phyloP scores from a whole-genome alignment of 164 flowering plant genomes.

The Dillenia suffruticosa region DNA sequence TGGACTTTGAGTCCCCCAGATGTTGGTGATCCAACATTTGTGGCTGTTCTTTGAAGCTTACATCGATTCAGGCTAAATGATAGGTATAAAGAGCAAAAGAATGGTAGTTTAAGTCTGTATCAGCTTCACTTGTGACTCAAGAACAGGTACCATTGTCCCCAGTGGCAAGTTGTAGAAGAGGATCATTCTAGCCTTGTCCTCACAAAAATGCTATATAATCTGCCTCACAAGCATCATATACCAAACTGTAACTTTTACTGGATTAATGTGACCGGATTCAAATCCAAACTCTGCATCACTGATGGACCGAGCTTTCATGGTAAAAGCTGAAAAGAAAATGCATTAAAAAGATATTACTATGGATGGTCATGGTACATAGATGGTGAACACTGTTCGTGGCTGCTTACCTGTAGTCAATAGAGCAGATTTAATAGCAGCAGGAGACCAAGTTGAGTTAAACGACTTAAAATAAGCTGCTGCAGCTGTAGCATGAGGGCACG shows the following conservation, averaged over 20 bases:
- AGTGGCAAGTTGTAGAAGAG: not conserved
- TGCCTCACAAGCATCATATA: conserved; percentile 5
- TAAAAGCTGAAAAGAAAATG: not conserved
- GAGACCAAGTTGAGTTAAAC: conserved; percentile 33
- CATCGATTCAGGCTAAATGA: too few species aligned
- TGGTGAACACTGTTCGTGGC: not conserved
- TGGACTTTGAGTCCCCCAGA: not conserved
- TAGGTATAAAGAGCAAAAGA: conserved; percentile 3
- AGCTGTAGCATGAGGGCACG: conserved; percentile 34
- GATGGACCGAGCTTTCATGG: conserved; percentile 4
- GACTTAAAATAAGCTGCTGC: conserved; percentile 33
- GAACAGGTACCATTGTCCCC: not conserved
- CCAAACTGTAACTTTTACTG: conserved; percentile 6
- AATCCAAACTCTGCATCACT: conserved; percentile 14
- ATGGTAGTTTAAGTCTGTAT: conserved; percentile 10
- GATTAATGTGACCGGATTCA: conserved; percentile 15
- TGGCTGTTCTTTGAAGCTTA: too few species aligned
- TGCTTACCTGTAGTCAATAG: conserved; percentile 32
- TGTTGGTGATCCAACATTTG: too few species aligned
- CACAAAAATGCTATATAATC: conserved; percentile 15
- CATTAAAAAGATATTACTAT: too few species aligned
- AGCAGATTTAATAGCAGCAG: conserved; percentile 35
- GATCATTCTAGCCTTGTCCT: conserved; percentile 3
- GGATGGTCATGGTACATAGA: too few species aligned
- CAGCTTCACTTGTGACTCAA: not conserved